Evolutionary conservation across 257 asterid genomes (phyloP), one percentile per base, ranked within the genome.

Genomic region (Capsicum baccatum): DNA sequence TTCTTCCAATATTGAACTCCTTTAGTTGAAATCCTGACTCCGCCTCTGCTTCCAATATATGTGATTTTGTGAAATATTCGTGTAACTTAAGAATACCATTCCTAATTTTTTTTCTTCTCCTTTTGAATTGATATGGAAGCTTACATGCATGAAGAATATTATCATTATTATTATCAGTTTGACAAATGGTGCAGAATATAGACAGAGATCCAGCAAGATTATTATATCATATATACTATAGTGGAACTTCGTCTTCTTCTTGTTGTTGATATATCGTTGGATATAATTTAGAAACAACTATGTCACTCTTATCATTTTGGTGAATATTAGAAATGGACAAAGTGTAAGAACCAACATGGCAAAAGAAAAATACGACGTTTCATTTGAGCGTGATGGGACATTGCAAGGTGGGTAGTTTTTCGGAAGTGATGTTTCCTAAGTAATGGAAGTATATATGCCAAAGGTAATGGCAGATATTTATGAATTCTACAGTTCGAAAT

Each of bases 251-350:
- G 33, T 26, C 33, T 37, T 33, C 0, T 6, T 26, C 1, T 56
- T 17, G 0, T 67, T 12, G 2, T 15, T 17, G 6, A 48, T 64
- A 56, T 15, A 48, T 78, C 76, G 14, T 86, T 21, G 66, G 50
- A 69, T 67, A 86, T 86, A 84, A 79, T 26, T 26, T 26, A 26
- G 52, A 35, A 67, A 83, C 86, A 86, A 84, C 88, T 86, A 81
- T 39, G 85, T 7, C 79, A 17, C 55, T 69, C 33, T 69, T 69
- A 33, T 16, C 81, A 74, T 62, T 42, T 56, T 63, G 55, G 39
- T 68, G 11, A 33, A 78, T 6, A n/a, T 56, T 60, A 16, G 50
- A 9, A 3, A 63, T 10, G 14, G 66, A 0, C n/a, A 64, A 39
- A 19, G 44, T 19, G 13, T 57, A 15, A 59, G 16, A 48, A 33